Base-by-base conservation (phyloP, 768 basidiomycete species). In the Mycena indigotica region DNA sequence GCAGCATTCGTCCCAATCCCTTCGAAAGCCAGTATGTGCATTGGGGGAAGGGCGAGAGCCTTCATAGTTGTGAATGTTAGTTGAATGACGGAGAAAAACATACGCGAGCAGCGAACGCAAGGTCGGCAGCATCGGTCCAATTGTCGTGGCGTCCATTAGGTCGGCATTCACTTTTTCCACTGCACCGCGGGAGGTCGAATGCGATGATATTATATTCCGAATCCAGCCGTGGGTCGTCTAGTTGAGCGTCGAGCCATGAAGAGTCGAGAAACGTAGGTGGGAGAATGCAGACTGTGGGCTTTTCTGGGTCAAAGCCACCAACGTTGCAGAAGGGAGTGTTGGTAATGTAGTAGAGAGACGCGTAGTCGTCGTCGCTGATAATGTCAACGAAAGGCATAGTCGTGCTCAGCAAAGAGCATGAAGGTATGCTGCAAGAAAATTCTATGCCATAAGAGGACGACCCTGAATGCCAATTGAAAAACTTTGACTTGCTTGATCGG, bases 61-160 rank as follows among this genome's bases (percentile, higher is more conserved):
- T 91, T 60, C 35, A 50, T 28, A 24, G 19, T 30, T 24, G 35
- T 41, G 6, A 53, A 35, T 25, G 24, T 26, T 3, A 50, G 4
- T 21, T 25, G 19, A 13, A 48, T 26, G 23, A 17, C 41, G 24
- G 2, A 23, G 56, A 45, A 39, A 55, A 23, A 50, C 4, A 16
- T 58, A 86, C 88, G 71, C 84, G 81, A 62, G 82, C 81, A 51
- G 82, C 84, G 16, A 81, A 77, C 3, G 87, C 90, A 32, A 92
- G 65, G 74, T 92, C 90, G 30, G 89, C 91, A 2, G 89, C 88
- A 39, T 89, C 84, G 5, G 91, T 88, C 84, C 88, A 93, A 57
- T 78, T 81, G 70, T 93, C 90, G 65, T 87, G 84, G 45, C 75
- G 73, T 6, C 79, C 81, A 49, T 72, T 83, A 3, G 80, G 81